Conservation (phyloP, 805 yeast genomes). For the Blastobotrys attinorum region DNA sequence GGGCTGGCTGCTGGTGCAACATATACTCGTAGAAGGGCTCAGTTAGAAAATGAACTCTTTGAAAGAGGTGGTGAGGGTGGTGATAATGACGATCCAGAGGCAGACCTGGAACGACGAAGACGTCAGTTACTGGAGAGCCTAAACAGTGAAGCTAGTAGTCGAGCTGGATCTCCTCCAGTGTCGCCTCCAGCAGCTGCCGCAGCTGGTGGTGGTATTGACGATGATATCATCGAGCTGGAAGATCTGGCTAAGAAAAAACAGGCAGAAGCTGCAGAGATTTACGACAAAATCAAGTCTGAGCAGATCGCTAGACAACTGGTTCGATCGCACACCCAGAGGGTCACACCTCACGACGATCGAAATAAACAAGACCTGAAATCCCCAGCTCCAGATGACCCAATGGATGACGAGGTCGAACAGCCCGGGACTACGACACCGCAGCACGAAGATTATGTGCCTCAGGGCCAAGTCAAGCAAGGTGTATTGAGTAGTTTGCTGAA, state of each 20-base stretch:
- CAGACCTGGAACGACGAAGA: background rate
- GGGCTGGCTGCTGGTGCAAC: conserved; percentile 31
- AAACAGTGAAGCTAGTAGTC: too few species aligned
- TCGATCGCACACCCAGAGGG: conserved; percentile 11
- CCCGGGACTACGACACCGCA: background rate
- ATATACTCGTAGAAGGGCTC: background rate
- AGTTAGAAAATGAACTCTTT: too few species aligned
- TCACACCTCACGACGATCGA: background rate
- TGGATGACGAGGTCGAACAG: background rate
- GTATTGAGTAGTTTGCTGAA: conserved; percentile 71
- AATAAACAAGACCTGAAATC: background rate
- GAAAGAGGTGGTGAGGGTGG: background rate
- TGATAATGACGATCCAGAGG: background rate
- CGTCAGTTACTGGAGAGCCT: background rate
- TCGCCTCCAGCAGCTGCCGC: background rate
- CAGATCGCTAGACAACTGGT: conserved; percentile 9
- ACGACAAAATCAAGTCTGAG: conserved; percentile 15
- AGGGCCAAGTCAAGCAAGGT: conserved; percentile 71
- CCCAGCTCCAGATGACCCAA: background rate
- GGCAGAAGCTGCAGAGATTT: conserved; percentile 9
- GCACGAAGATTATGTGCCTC: conserved; percentile 44
- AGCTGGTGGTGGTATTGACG: background rate
- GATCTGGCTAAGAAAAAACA: conserved; percentile 14
- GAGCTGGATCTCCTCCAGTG: background rate
- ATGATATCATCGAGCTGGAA: conserved; percentile 15